Conservation (phyloP, 768 basidiomycete genomes). For the Pisolithus orientalis region DNA sequence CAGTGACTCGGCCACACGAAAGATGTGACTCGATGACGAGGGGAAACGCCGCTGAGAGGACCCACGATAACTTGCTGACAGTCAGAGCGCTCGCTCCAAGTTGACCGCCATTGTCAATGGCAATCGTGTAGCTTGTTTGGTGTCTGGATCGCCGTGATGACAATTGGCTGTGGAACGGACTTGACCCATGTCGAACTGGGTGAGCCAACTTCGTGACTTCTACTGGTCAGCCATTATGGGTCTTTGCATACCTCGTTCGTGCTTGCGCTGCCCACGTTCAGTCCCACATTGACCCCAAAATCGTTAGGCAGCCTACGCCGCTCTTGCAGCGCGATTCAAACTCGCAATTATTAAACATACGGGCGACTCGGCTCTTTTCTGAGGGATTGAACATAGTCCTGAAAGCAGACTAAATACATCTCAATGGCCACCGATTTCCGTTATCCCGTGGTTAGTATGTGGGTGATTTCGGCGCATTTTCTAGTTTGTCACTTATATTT, state of each 20-base stretch:
- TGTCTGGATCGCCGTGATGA: no score
- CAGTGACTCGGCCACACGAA: no score
- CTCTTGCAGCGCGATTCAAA: slow-evolving; percentile 78
- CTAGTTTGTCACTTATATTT: slow-evolving; percentile 65
- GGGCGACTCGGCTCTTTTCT: slow-evolving; percentile 69
- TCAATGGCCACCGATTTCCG: slow-evolving; percentile 78
- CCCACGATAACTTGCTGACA: no score
- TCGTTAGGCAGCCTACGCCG: no score
- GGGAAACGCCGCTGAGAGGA: no score
- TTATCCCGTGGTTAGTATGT: slow-evolving; percentile 89
- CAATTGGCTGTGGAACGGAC: slow-evolving; percentile 21
- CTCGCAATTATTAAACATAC: slow-evolving; percentile 72
- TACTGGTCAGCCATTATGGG: slow-evolving; percentile 20
- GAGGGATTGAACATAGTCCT: slow-evolving; percentile 66
- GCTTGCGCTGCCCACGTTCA: slow-evolving; percentile 59
- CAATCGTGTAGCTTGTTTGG: no score
- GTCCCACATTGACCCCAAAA: no score
- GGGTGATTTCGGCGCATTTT: slow-evolving; percentile 79
- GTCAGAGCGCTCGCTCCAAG: no score
- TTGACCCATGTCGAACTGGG: slow-evolving; percentile 59
- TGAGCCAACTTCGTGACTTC: slow-evolving; percentile 22
- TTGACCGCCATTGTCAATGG: no score
- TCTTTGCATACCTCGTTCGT: slow-evolving; percentile 49
- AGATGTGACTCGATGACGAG: no score
- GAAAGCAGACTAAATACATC: slow-evolving; percentile 26